Conservation (phyloP, 345 rosid genomes). For the Crucihimalaya himalaica region DNA sequence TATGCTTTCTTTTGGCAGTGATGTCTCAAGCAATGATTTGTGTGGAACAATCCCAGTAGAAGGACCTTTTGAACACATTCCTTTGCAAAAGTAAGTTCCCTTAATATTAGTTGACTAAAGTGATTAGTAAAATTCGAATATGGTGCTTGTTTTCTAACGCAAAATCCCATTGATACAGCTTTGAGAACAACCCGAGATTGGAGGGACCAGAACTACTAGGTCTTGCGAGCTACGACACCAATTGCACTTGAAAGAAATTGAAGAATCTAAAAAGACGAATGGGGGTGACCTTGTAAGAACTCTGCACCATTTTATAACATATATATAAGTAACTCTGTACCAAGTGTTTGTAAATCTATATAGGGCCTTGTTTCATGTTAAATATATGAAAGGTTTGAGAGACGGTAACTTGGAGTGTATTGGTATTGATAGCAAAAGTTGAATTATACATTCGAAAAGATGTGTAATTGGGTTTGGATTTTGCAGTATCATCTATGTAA, state of each 20-base stretch:
- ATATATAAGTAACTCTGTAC: neutral
- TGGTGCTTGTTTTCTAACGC: neutral
- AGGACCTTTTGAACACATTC: slow-evolving; percentile 88
- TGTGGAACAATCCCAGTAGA: slow-evolving; percentile 85
- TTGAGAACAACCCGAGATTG: slow-evolving; percentile 73
- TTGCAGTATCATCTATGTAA: no score
- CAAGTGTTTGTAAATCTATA: slow-evolving; percentile 18
- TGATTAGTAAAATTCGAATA: neutral
- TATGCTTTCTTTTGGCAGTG: slow-evolving; percentile 45
- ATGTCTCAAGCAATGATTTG: slow-evolving; percentile 75
- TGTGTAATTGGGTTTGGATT: no score
- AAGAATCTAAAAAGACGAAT: neutral
- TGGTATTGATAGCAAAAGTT: neutral
- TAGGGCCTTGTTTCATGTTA: neutral
- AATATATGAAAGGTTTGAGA: neutral
- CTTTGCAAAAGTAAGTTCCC: slow-evolving; percentile 64
- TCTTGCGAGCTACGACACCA: slow-evolving; percentile 74
- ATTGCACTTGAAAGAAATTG: slow-evolving; percentile 53
- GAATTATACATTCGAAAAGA: no score
- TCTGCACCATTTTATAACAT: neutral
- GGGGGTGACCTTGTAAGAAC: slow-evolving; percentile 20
- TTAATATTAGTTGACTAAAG: neutral
- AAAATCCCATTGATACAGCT: slow-evolving; percentile 44
- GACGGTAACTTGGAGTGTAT: neutral
- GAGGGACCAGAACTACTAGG: slow-evolving; percentile 89